Conservation (phyloP, 2,329 filamentous ascomycete genomes). For the Phoma sp. region DNA sequence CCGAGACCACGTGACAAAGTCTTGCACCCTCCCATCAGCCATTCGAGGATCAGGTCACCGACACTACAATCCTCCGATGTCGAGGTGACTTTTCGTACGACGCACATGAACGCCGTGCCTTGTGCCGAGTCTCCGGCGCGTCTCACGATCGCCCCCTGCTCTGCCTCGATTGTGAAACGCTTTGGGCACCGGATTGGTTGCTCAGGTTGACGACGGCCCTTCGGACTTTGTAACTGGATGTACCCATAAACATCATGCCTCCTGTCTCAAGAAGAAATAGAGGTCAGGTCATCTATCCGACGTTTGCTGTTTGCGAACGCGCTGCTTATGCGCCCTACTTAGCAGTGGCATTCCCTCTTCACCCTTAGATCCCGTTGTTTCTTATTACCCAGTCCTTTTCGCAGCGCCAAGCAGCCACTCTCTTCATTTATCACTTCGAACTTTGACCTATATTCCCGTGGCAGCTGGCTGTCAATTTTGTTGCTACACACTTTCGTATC, state of each 20-base stretch:
- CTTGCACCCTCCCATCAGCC: neutral
- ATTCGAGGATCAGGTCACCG: neutral
- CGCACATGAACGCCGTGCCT: neutral
- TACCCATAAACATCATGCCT: constrained; percentile 16
- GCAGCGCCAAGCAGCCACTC: constrained; percentile 17
- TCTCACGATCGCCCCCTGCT: constrained; percentile 36
- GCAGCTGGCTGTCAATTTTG: constrained; percentile 33
- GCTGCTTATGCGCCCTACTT: constrained; percentile 27
- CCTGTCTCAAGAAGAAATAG: constrained; percentile 25
- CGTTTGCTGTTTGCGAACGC: constrained; percentile 32
- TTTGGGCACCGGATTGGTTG: constrained; percentile 23
- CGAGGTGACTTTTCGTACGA: neutral
- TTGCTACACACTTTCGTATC: neutral
- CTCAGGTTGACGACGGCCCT: constrained; percentile 16
- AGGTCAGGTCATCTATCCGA: constrained; percentile 34
- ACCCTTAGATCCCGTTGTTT: constrained; percentile 16
- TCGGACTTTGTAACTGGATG: constrained; percentile 25
- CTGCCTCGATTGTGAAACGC: constrained; percentile 34
- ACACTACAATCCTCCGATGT: neutral
- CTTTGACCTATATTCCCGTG: constrained; percentile 10
- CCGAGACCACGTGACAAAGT: constrained; percentile 11
- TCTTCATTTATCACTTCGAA: constrained; percentile 19
- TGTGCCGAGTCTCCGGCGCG: constrained; percentile 18
- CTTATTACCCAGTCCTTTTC: constrained; percentile 8
- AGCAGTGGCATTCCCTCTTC: constrained; percentile 20